phyloP scores from a whole-genome alignment of 2,329 filamentous ascomycete genomes.

The Nemania sp. region DNA sequence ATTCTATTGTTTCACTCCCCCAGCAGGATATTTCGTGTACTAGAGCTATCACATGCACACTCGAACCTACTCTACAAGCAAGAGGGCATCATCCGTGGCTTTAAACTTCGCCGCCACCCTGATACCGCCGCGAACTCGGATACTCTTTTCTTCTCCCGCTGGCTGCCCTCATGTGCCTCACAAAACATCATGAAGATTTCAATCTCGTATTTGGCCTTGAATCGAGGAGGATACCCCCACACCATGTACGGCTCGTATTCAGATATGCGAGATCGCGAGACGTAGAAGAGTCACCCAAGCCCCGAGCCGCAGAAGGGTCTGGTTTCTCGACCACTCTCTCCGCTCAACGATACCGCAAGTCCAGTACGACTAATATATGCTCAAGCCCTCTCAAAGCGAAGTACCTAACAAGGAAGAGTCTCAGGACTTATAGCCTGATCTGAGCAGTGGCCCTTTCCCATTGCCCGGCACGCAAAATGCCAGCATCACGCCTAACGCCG shows the following conservation, averaged over 20 bases:
- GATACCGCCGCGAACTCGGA: no score
- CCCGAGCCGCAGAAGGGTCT: background rate
- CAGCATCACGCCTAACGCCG: background rate
- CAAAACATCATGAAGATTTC: no score
- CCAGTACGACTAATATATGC: background rate
- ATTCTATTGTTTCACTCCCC: no score
- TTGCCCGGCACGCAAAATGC: conserved; percentile 1
- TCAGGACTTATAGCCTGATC: background rate
- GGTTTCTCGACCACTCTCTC: background rate
- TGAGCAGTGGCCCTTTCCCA: background rate
- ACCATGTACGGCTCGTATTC: background rate
- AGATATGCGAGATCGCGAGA: background rate
- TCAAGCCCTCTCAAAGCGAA: background rate
- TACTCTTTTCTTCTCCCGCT: no score
- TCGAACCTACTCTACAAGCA: background rate
- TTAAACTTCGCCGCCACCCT: background rate
- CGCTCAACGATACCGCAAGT: background rate
- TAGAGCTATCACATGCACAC: no score
- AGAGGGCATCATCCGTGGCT: background rate
- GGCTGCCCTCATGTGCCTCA: no score
- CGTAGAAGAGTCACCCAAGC: background rate
- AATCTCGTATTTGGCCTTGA: no score
- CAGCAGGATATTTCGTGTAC: no score
- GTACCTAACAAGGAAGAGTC: background rate
- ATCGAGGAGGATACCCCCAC: no score